These are phyloP conservation scores for Cladophialophora exuberans DNA, from an alignment of 2,329 filamentous ascomycete species.

Conservation along the genomic window DNA sequence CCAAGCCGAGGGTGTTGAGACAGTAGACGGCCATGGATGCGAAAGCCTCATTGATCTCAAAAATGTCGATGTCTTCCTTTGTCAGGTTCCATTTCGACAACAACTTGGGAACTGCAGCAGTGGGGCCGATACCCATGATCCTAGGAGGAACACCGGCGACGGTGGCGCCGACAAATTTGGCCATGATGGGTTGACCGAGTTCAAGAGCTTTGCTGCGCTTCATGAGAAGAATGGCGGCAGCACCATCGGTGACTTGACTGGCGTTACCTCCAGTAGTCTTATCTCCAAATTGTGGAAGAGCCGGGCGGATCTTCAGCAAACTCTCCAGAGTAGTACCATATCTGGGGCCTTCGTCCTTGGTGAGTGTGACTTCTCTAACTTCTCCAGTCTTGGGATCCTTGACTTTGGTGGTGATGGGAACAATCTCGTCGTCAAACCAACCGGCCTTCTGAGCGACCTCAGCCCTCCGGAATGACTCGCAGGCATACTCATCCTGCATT, in stretches of 20 bases:
- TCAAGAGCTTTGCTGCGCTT: constrained; percentile 86
- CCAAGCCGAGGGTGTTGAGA: constrained; percentile 66
- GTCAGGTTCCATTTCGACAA: constrained; percentile 76
- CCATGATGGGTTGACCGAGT: constrained; percentile 87
- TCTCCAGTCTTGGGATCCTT: constrained; percentile 84
- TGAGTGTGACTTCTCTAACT: constrained; percentile 75
- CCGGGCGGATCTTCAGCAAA: constrained; percentile 81
- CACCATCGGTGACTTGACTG: constrained; percentile 91
- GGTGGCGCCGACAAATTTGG: constrained; percentile 91
- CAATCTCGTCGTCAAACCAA: constrained; percentile 92
- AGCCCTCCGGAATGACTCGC: constrained; percentile 83
- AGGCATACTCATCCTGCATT: constrained; percentile 81
- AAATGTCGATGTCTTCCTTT: constrained; percentile 81
- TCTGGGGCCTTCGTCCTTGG: constrained; percentile 86
- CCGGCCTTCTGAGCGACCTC: constrained; percentile 89
- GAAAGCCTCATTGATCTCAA: constrained; percentile 97
- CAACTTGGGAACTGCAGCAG: constrained; percentile 74
- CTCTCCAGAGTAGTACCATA: constrained; percentile 84
- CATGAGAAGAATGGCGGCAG: constrained; percentile 88
- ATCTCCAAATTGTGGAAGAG: constrained; percentile 88
- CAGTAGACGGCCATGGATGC: constrained; percentile 98
- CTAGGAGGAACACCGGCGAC: constrained; percentile 87
- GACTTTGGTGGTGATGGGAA: constrained; percentile 78
- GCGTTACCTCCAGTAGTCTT: constrained; percentile 90
- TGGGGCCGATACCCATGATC: constrained; percentile 73